phyloP scores from a whole-genome alignment of 176 grass and related monocot genomes.

The Phyllostachys edulis region DNA sequence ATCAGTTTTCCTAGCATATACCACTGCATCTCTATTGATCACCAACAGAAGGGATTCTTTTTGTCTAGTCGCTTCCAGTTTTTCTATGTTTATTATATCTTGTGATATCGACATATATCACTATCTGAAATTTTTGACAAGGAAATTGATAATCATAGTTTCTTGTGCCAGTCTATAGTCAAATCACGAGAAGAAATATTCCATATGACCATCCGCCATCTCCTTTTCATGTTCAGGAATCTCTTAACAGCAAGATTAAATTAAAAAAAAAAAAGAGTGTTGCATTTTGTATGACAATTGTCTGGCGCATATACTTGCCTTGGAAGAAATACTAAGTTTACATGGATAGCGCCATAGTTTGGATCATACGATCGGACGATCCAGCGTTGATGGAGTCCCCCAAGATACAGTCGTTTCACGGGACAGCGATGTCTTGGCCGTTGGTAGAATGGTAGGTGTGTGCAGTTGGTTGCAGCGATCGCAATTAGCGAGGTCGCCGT shows the following conservation, averaged over 20 bases:
- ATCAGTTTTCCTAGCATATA: background rate
- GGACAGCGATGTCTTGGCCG: slow-evolving; percentile 14
- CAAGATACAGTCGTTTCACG: background rate
- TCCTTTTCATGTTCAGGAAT: background rate
- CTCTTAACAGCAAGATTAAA: background rate
- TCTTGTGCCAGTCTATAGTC: background rate
- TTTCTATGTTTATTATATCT: background rate
- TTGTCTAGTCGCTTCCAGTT: background rate
- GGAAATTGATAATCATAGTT: background rate
- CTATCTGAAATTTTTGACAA: background rate
- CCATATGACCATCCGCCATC: background rate
- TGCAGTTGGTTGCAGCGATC: background rate
- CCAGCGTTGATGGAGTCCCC: background rate
- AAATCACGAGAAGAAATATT: background rate
- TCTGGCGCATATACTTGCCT: background rate
- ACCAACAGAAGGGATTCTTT: background rate
- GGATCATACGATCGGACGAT: background rate
- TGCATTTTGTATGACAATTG: background rate
- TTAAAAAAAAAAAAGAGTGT: background rate
- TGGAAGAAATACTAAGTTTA: background rate
- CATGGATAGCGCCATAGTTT: background rate
- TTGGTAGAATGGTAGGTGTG: background rate
- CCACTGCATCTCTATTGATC: background rate
- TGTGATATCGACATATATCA: background rate
- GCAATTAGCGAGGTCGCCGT: background rate